Percentiles rank a stretch among this genome's conserved stretches.
phyloP scores from a whole-genome alignment of 768 basidiomycete species.

The Lactarius pseudohatsudake region DNA sequence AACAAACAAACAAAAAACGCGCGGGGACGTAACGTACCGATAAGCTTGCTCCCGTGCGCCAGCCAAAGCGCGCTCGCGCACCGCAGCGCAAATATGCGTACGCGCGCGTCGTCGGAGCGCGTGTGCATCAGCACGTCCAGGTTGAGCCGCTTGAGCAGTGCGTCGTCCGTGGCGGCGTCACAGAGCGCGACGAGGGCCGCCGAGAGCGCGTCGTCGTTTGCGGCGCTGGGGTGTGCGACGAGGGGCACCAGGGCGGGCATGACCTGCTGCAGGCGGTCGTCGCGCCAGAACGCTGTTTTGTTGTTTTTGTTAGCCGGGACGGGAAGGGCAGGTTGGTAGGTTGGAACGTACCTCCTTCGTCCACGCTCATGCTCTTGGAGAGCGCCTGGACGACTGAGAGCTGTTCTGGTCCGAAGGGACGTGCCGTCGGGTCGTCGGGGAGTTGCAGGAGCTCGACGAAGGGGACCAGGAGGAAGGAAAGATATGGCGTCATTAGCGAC shows the following conservation, averaged over 20 bases:
- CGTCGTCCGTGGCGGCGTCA: slow-evolving; percentile 55
- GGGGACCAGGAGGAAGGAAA: slow-evolving; percentile 70
- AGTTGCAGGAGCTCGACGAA: slow-evolving; percentile 60
- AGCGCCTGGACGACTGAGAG: slow-evolving; percentile 66
- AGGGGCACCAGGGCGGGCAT: slow-evolving; percentile 35
- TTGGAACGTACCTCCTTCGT: slow-evolving; percentile 70
- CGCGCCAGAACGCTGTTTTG: slow-evolving; percentile 80
- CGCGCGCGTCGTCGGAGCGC: slow-evolving; percentile 70
- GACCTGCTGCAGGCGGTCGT: slow-evolving; percentile 70
- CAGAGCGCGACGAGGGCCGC: slow-evolving; percentile 57
- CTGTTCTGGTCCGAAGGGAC: slow-evolving; percentile 36
- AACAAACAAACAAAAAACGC: neutral
- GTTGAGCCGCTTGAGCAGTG: slow-evolving; percentile 77
- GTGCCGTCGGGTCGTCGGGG: slow-evolving; percentile 38
- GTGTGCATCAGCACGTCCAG: slow-evolving; percentile 85
- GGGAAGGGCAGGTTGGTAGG: neutral
- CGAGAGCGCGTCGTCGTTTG: slow-evolving; percentile 38
- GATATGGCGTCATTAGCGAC: slow-evolving; percentile 90
- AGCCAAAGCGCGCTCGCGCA: slow-evolving; percentile 77
- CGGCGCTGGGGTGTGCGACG: slow-evolving; percentile 6
- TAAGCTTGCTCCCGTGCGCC: slow-evolving; percentile 68
- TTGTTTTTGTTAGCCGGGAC: neutral
- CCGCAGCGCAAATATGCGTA: slow-evolving; percentile 69
- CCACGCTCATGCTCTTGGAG: slow-evolving; percentile 66
- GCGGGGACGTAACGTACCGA: slow-evolving; percentile 55